Base-by-base conservation (phyloP, 148 eudicot species). In the Vaccinium myrtillus region DNA sequence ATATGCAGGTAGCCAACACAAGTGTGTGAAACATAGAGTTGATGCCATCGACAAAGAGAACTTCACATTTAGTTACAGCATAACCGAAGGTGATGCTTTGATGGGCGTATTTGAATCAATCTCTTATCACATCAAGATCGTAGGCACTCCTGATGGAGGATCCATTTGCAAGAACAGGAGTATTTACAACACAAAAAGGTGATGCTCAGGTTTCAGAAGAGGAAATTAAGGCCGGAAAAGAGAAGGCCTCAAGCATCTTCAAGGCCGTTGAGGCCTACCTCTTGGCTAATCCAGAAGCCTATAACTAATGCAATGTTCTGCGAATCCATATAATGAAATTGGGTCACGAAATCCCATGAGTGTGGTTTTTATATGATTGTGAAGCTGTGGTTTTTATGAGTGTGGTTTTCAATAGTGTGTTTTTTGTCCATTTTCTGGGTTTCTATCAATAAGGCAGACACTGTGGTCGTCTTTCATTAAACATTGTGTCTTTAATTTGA, bases 251-350 rank as follows among this genome's bases (percentile, higher is more conserved):
- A 3, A 19, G 13, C 14, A 27, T 84, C 11, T 84, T 84, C 81
- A 84, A 77, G 76, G 86, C 86, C 21, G 36, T 84, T 30, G 86
- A 84, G 46, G 86, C 81, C 63, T 84, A 84, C 23, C 81, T 84
- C 86, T 16, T 59, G 75, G 77, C 81, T 1, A 77, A 77, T 50
- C 82, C 77, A 21, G 86, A 65, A 21, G 88, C 82, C 83, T 80
- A 61, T 6, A 56, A 18, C 51, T 58, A 58, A 5, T 9, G 0
- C 10, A 48, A 8, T 4, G 23, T 21, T 56, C 78, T 19, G 12
- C 6, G 21, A 2, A 51, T 51, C 0, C 54, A 51, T 51, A 51
- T 51, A 51, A 51, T 0, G 13, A 51, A 51, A 8, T 7, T 51
- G 54, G 54, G 54, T 8, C 7, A 43, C 46, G 46, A 43, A 43